A percentile compares a stretch with the other conserved stretches of the same genome.
Evolutionary conservation across 2,329 filamentous ascomycete genomes (phyloP).

Genomic region (Thelonectria rubi): DNA sequence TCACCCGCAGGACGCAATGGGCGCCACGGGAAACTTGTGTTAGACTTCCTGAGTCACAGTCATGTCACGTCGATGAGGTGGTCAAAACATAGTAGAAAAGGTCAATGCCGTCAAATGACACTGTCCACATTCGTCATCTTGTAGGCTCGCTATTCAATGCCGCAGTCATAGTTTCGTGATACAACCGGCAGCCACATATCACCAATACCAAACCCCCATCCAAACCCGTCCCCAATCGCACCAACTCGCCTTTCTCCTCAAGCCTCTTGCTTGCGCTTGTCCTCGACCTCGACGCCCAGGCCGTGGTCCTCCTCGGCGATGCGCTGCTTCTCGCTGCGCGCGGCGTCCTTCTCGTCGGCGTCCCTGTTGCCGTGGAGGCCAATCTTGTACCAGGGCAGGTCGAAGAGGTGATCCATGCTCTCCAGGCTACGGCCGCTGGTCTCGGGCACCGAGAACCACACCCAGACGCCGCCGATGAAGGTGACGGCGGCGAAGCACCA

Average conservation of each 20-base stretch:
- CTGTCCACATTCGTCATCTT: neutral
- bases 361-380: constrained; percentile 65
- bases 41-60: no score
- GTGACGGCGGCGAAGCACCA: constrained; percentile 79
- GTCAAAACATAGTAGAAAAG: no score
- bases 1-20: no score
- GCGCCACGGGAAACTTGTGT: no score
- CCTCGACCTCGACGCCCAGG: constrained; percentile 49
- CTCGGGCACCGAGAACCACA: constrained; percentile 77
- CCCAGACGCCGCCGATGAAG: constrained; percentile 73
- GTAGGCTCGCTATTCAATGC: neutral
- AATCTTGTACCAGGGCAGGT: constrained; percentile 78
- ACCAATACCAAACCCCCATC: neutral
- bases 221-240: neutral
- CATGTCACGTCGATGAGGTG: no score
- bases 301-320: constrained; percentile 46
- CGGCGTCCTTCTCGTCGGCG: constrained; percentile 57
- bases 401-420: constrained; percentile 77
- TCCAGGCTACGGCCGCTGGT: constrained; percentile 72
- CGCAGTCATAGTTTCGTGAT: neutral
- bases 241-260: neutral
- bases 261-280: constrained; percentile 38
- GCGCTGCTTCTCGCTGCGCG: constrained; percentile 55
- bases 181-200: neutral
- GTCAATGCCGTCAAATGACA: no score